These are phyloP conservation scores for Casaregolazyma suthepensis DNA, from an alignment of 1,139 yeast species.

Conservation along the genomic window DNA sequence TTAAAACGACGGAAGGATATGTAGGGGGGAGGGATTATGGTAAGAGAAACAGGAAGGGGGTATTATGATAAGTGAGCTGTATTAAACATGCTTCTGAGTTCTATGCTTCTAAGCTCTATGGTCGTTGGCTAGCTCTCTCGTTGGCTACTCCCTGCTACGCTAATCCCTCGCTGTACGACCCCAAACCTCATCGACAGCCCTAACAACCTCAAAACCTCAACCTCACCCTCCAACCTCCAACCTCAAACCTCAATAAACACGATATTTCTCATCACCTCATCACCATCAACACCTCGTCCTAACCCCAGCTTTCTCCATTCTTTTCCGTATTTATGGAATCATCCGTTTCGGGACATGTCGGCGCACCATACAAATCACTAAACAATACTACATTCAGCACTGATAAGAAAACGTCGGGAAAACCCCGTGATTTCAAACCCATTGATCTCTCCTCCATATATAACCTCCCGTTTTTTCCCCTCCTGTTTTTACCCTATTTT, in stretches of 20 bases:
- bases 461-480: background rate
- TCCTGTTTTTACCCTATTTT: background rate
- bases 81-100: no score
- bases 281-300: background rate
- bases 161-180: no score
- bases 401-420: background rate
- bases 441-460: background rate
- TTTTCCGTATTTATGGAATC: background rate
- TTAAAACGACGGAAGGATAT: conserved; percentile 61
- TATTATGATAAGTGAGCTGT: no score
- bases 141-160: no score
- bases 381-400: background rate
- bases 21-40: background rate
- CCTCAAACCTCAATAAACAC: no score
- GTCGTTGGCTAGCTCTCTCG: no score
- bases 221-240: no score
- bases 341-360: background rate
- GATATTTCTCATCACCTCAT: no score
- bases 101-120: no score
- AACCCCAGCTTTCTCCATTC: background rate
- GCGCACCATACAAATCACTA: background rate
- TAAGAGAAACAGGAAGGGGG: no score
- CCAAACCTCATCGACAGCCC: no score
- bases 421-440: background rate
- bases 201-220: no score